A percentile compares a stretch with the other conserved stretches of the same genome.
Conservation (phyloP, 2,329 filamentous ascomycete species). For the Didymella segeticola region DNA sequence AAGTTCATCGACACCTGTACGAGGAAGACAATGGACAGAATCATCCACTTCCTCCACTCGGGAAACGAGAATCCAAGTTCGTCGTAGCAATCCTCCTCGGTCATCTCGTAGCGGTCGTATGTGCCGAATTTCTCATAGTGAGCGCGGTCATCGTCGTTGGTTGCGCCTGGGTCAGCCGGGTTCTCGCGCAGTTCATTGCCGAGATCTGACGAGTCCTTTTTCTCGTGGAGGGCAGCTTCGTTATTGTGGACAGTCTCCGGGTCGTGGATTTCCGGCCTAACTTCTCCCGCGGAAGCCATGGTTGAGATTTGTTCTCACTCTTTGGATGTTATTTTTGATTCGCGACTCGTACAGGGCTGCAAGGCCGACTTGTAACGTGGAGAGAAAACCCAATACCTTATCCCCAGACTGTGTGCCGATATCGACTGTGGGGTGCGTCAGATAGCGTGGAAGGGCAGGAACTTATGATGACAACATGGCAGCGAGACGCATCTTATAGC, state of each 20-base stretch:
- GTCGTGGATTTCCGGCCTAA: constrained; percentile 26
- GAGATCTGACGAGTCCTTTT: constrained; percentile 33
- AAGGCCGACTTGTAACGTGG: background rate
- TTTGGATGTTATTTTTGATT: too few relatives aligned
- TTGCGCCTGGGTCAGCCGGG: constrained; percentile 16
- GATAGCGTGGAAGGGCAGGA: background rate
- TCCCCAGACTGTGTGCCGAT: constrained; percentile 3
- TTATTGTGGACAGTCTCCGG: constrained; percentile 23
- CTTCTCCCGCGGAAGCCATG: constrained; percentile 14
- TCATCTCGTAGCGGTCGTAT: constrained; percentile 57
- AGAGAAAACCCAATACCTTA: background rate
- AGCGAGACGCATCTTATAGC: constrained; percentile 8
- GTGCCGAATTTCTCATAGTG: constrained; percentile 45
- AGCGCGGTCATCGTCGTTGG: constrained; percentile 31
- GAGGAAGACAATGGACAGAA: constrained; percentile 59
- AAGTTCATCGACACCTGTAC: constrained; percentile 66
- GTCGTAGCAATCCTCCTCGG: constrained; percentile 58
- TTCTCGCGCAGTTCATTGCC: constrained; percentile 29
- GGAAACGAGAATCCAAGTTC: constrained; percentile 58
- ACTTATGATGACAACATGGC: background rate
- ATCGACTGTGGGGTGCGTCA: constrained; percentile 10
- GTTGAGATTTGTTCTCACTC: background rate
- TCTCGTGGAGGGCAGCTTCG: constrained; percentile 26
- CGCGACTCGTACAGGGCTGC: background rate
- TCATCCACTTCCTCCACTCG: constrained; percentile 61